These are phyloP conservation scores for Biscogniauxia mediterranea DNA, from an alignment of 2,329 filamentous ascomycete species.

Conservation along the genomic window DNA sequence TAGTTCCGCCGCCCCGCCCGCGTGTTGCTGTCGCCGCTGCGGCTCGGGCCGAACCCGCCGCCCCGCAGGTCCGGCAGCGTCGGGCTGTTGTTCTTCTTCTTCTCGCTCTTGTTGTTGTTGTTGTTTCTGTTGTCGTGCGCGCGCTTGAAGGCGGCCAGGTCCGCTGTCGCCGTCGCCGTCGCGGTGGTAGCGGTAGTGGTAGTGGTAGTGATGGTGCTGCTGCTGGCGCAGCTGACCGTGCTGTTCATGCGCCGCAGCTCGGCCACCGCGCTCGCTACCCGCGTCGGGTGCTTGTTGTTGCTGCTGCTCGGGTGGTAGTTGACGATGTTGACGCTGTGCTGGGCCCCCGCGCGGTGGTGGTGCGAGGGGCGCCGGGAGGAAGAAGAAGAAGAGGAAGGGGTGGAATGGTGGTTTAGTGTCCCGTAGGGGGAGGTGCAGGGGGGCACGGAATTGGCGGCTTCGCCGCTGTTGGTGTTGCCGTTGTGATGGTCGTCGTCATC, in stretches of 20 bases:
- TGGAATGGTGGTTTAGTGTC: background rate
- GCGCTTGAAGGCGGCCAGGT: constrained; percentile 16
- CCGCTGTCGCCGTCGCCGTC: too few species aligned
- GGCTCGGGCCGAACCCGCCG: constrained; percentile 38
- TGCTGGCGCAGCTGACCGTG: constrained; percentile 45
- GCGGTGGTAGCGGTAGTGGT: too few species aligned
- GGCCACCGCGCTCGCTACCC: constrained; percentile 44
- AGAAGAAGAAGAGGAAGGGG: too few species aligned
- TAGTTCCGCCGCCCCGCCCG: constrained; percentile 45
- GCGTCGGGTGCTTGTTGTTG: constrained; percentile 16
- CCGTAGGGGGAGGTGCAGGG: constrained; percentile 9
- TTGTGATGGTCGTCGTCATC: background rate
- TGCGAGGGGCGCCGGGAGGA: background rate
- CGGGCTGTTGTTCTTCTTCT: constrained; percentile 32
- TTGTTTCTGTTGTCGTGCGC: constrained; percentile 4
- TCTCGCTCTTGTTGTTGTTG: too few species aligned
- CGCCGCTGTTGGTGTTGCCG: too few species aligned
- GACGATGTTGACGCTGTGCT: background rate
- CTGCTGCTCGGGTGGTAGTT: constrained; percentile 1
- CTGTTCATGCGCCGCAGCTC: constrained; percentile 60
- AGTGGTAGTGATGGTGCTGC: constrained; percentile 42
- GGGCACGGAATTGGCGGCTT: constrained; percentile 11
- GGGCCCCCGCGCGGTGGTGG: background rate
- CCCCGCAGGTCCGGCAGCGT: constrained; percentile 39
- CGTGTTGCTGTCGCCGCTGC: constrained; percentile 29